phyloP scores from a whole-genome alignment of 108 stramenopile species.

The Seminavis robusta region DNA sequence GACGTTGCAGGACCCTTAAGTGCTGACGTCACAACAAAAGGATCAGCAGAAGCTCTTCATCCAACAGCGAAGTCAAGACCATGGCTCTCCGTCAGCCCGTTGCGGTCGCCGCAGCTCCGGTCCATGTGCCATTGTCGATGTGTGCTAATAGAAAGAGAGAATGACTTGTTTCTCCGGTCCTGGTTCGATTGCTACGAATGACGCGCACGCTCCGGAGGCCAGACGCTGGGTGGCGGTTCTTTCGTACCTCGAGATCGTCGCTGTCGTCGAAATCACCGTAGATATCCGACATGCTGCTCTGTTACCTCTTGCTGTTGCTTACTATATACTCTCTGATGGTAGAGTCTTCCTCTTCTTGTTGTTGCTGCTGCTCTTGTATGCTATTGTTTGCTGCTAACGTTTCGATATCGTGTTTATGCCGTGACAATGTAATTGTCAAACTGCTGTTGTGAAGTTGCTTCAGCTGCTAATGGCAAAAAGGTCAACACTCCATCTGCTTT shows the following conservation, averaged over 20 bases:
- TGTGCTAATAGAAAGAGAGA: not conserved
- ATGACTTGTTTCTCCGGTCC: not conserved
- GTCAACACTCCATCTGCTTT: no score
- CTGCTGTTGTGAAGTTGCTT: no score
- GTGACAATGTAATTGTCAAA: no score
- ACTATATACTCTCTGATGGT: no score
- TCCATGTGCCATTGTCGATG: not conserved
- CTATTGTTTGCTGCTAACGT: no score
- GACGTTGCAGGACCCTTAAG: not conserved
- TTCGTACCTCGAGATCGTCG: constrained; percentile 35
- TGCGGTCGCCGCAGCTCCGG: not conserved
- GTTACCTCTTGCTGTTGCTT: no score
- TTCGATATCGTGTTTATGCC: no score
- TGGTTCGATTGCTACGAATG: not conserved
- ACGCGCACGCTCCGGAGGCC: not conserved
- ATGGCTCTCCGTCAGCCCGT: not conserved
- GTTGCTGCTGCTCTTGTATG: no score
- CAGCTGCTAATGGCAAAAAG: no score
- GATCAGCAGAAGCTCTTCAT: no score
- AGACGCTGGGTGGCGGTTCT: not conserved
- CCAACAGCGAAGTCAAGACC: not conserved
- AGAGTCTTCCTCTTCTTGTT: no score
- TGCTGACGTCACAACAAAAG: no score
- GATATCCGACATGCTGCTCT: constrained; percentile 30
- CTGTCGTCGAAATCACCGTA: constrained; percentile 26